Evolutionary conservation across 768 basidiomycete genomes (phyloP), one percentile per base, ranked within the genome.

Genomic region (Lyophyllum decastes): DNA sequence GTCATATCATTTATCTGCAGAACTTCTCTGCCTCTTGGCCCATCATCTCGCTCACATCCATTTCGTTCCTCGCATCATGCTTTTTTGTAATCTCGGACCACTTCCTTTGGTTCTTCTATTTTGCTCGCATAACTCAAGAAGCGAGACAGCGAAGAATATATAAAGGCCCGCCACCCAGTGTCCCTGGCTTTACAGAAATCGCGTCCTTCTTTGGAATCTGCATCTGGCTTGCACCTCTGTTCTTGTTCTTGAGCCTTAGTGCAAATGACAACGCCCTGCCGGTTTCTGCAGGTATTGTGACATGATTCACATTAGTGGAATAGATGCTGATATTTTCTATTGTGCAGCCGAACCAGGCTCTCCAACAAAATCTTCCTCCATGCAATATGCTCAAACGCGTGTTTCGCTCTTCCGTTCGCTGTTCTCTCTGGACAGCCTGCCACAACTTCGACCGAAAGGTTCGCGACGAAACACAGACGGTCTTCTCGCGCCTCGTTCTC

Each of bases 221-320:
- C 71, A 87, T 92, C n/a, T 94, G 90, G 91, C 82, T 90, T 26
- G 84, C 90, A 8, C 97, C 97, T 2, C 72, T 99, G 27, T 99
- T 96, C 74, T 74, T 99, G 30, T 99, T 99, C 79, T 76, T 99
- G 57, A 96, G 94, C 67, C 77, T 99, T 52, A 95, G 93, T 60
- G 96, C 97, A 16, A 98, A 98, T 62, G 97, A 99, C 70, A 94
- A 98, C 66, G 93, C 95, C 2, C 81, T 98, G 16, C 97, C 97
- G 5, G 79, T 80, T 22, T 82, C 87, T n/a, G 70, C 82, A 26
- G 78, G 86, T 84, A 67, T 30, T n/a, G 47, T 35, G 48, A 45
- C 48, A 34, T 4, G 9, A 4, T 38, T 47, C 35, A 38, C 16
- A 3, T 50, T 30, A 38, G 30, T 55, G 8, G 43, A 30, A 63